These are phyloP conservation scores for Hyphodiscus hymeniophilus DNA, from an alignment of 495 filamentous ascomycete genomes.

Conservation along the genomic window DNA sequence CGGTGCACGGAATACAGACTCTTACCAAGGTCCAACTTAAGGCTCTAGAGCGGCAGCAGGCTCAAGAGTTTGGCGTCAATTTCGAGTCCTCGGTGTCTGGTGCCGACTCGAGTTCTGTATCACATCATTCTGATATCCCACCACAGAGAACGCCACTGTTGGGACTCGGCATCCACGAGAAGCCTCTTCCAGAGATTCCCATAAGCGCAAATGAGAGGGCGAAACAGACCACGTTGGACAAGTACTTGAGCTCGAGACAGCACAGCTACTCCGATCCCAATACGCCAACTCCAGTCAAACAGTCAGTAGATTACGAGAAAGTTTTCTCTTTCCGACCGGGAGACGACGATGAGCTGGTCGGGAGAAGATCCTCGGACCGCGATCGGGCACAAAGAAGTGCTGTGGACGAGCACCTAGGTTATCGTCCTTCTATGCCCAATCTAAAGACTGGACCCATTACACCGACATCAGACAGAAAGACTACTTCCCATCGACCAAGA, in stretches of 20 bases:
- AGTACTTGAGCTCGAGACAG: neutral
- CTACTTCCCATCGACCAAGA: too few species aligned
- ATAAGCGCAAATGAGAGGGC: neutral
- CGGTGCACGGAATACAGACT: neutral
- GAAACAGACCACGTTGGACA: neutral
- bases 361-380: neutral
- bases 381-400: neutral
- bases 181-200: conserved; percentile 9
- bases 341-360: conserved; percentile 11
- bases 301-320: neutral
- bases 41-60: conserved; percentile 6
- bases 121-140: neutral
- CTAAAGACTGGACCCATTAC: too few species aligned
- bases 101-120: neutral
- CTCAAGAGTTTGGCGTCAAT: neutral
- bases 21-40: conserved; percentile 1
- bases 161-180: conserved; percentile 2
- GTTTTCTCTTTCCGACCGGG: conserved; percentile 19
- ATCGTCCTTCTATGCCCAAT: too few species aligned
- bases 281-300: neutral
- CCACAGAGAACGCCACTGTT: neutral
- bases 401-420: neutral
- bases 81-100: conserved; percentile 10
- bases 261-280: neutral
- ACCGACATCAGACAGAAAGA: too few species aligned